phyloP scores from a whole-genome alignment of 2,329 filamentous ascomycete species.

The Fusarium annulatum region DNA sequence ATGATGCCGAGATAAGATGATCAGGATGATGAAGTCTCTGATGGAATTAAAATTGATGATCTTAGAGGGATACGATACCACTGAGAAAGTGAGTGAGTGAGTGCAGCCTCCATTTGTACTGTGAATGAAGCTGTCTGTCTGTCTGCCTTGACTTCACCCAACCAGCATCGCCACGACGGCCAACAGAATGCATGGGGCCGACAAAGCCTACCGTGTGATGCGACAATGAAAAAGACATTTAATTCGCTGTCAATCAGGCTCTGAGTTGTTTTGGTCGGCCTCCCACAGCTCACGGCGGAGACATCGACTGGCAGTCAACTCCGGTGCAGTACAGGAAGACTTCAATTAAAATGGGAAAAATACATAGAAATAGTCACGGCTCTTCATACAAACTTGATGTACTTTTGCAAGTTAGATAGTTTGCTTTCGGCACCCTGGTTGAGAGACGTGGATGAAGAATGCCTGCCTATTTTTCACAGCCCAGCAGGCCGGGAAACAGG shows the following conservation, averaged over 20 bases:
- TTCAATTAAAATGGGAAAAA: not conserved
- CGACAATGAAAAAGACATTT: not conserved
- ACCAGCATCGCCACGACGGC: constrained; percentile 14
- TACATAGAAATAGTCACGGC: not conserved
- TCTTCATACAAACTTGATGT: accelerated
- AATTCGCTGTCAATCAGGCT: constrained; percentile 32
- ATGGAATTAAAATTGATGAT: not conserved
- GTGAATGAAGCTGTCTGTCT: not conserved
- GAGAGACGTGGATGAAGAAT: not conserved
- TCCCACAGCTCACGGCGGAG: constrained; percentile 21
- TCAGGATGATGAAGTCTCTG: too few species aligned
- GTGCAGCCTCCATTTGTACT: constrained; percentile 18
- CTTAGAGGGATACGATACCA: not conserved
- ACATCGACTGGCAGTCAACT: not conserved
- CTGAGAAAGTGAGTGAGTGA: not conserved
- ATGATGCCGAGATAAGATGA: not conserved
- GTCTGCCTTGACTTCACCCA: constrained; percentile 16
- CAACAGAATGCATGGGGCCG: constrained; percentile 10
- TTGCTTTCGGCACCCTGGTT: not conserved
- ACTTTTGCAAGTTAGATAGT: not conserved
- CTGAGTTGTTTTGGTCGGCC: constrained; percentile 27
- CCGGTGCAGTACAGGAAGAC: not conserved
- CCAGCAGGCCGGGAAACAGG: not conserved
- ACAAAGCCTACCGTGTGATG: not conserved
- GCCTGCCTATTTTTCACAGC: constrained; percentile 5